Conservation (phyloP, 2,329 filamentous ascomycete genomes). For the Epichloe gansuensis region DNA sequence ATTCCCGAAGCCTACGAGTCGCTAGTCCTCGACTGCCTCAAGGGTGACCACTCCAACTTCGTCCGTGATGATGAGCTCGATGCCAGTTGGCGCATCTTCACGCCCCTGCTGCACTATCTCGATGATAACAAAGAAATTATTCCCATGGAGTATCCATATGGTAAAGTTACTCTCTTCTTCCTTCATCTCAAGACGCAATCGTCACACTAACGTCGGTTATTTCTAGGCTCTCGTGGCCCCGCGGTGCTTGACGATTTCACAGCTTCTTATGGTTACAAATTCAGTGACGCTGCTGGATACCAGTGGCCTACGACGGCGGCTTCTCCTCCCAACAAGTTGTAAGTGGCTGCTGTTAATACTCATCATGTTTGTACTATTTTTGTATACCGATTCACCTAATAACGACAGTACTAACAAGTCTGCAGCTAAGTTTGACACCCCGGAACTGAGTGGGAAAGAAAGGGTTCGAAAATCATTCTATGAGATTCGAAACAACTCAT, state of each 20-base stretch:
- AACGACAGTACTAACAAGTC: neutral
- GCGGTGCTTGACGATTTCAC: conserved; percentile 97
- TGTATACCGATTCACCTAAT: neutral
- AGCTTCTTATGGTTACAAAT: conserved; percentile 96
- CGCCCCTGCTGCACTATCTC: conserved; percentile 90
- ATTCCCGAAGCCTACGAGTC: conserved; percentile 99
- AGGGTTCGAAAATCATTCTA: neutral
- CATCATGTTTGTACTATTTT: conserved; percentile 8
- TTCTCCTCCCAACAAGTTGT: conserved; percentile 63
- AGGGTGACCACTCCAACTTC: conserved; percentile 99
- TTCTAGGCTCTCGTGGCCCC: conserved; percentile 81
- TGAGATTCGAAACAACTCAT: neutral
- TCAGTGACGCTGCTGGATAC: conserved; percentile 91
- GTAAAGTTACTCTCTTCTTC: conserved; percentile 40
- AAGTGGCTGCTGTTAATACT: conserved; percentile 28
- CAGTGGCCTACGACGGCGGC: conserved; percentile 80
- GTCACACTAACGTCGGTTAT: neutral
- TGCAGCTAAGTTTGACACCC: neutral
- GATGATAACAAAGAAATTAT: conserved; percentile 99
- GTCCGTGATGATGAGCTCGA: conserved; percentile 94
- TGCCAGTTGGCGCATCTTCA: conserved; percentile 97
- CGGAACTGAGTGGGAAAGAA: neutral
- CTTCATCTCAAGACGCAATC: neutral
- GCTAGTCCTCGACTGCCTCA: conserved; percentile 89
- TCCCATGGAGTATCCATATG: conserved; percentile 98